These are phyloP conservation scores for Posidonia australis DNA, from an alignment of 106 monocot species.

Conservation along the genomic window DNA sequence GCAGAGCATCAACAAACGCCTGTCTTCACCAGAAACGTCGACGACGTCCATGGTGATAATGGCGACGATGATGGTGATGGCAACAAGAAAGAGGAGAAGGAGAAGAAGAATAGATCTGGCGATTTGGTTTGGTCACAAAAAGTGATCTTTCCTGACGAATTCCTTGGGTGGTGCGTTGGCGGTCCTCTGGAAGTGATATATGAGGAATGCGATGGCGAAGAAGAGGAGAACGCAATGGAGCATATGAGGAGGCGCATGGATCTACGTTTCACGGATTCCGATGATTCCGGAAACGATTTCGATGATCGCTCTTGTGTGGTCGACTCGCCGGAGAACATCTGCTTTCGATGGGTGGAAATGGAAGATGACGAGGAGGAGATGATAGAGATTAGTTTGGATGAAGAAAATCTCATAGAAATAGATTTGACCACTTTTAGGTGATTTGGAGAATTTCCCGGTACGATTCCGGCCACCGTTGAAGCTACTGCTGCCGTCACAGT, in stretches of 20 bases:
- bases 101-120: not conserved
- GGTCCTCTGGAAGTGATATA: slow-evolving; percentile 9
- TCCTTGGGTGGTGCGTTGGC: not conserved
- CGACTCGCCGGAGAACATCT: not conserved
- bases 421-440: not conserved
- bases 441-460: not conserved
- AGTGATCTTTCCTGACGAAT: not conserved
- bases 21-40: no score
- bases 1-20: not conserved
- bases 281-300: not conserved
- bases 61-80: not conserved
- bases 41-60: not conserved
- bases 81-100: not conserved
- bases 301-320: no score
- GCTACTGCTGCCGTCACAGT: not conserved
- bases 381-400: slow-evolving; percentile 7
- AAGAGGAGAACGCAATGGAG: not conserved
- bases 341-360: not conserved
- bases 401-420: slow-evolving; percentile 2
- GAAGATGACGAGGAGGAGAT: slow-evolving; percentile 1
- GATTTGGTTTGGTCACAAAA: not conserved
- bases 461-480: not conserved
- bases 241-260: not conserved
- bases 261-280: not conserved
- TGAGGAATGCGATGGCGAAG: not conserved